A percentile compares a stretch with the other conserved stretches of the same genome.
Conservation (phyloP, 352 stramenopile genomes). For the Globisporangium perplexum region DNA sequence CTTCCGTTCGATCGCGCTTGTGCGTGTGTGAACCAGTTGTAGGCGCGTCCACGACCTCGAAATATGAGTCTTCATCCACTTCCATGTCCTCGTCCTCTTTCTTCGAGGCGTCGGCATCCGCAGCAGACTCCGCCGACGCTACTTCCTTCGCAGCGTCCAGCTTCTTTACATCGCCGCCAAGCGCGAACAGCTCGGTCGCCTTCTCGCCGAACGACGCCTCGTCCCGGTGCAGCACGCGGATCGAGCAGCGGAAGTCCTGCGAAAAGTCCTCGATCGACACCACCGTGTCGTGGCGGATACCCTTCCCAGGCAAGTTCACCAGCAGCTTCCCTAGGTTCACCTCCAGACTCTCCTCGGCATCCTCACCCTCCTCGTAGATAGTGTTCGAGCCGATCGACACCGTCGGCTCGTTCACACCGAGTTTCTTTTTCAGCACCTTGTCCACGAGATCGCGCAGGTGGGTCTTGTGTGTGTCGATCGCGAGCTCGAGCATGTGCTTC, state of each 20-base stretch:
- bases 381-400: constrained; percentile 83
- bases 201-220: constrained; percentile 59
- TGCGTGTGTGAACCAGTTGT: background rate
- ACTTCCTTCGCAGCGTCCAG: constrained; percentile 24
- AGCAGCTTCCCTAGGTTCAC: constrained; percentile 89
- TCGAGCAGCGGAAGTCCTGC: constrained; percentile 89
- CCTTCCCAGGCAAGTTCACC: constrained; percentile 86
- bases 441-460: constrained; percentile 73
- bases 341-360: constrained; percentile 70
- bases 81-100: constrained; percentile 33
- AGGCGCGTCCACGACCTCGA: constrained; percentile 24
- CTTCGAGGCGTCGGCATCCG: constrained; percentile 16
- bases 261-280: constrained; percentile 95
- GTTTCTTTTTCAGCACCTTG: constrained; percentile 78
- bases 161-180: constrained; percentile 64
- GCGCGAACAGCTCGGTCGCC: constrained; percentile 63
- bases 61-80: constrained; percentile 21
- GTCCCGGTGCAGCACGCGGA: constrained; percentile 72
- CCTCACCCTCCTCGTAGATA: constrained; percentile 96
- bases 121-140: background rate
- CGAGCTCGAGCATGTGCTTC: constrained; percentile 88
- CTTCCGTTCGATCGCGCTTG: constrained; percentile 5
- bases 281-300: constrained; percentile 89
- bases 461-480: constrained; percentile 87
- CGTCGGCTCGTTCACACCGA: constrained; percentile 88